phyloP scores from a whole-genome alignment of 164 flowering plant species.

The Vitis rotundifolia region DNA sequence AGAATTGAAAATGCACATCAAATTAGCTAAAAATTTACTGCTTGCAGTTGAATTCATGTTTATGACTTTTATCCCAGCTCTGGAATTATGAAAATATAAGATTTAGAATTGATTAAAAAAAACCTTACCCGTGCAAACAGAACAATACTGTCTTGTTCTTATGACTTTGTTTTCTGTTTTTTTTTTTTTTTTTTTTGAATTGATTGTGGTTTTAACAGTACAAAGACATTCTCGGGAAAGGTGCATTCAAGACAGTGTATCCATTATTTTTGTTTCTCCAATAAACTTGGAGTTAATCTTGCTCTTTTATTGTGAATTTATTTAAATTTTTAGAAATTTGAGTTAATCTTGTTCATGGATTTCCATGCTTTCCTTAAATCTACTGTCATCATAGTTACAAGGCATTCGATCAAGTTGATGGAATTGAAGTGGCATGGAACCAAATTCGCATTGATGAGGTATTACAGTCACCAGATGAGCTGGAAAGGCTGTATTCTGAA shows the following conservation, averaged over 20 bases:
- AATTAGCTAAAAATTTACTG: no score
- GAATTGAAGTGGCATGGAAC: slow-evolving; percentile 79
- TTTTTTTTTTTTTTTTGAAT: not conserved
- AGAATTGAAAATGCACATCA: not conserved
- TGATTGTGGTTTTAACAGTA: slow-evolving; percentile 36
- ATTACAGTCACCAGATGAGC: slow-evolving; percentile 52
- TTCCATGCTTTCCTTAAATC: slow-evolving; percentile 15
- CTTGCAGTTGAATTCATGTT: not conserved
- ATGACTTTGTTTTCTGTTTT: not conserved
- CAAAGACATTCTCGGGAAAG: slow-evolving; percentile 57
- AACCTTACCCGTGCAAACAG: not conserved
- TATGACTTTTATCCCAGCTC: no score
- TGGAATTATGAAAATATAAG: no score
- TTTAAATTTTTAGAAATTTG: not conserved
- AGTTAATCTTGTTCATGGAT: not conserved
- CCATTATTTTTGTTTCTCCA: slow-evolving; percentile 8
- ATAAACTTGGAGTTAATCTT: not conserved
- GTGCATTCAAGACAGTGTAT: slow-evolving; percentile 71
- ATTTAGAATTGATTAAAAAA: not conserved
- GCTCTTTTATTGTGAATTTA: not conserved
- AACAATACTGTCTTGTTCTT: not conserved
- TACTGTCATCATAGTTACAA: slow-evolving; percentile 36
- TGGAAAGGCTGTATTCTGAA: slow-evolving; percentile 60
- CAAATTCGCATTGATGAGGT: slow-evolving; percentile 59
- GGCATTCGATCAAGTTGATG: slow-evolving; percentile 69